Conservation (phyloP, 768 basidiomycete genomes). For the Pisolithus microcarpus region DNA sequence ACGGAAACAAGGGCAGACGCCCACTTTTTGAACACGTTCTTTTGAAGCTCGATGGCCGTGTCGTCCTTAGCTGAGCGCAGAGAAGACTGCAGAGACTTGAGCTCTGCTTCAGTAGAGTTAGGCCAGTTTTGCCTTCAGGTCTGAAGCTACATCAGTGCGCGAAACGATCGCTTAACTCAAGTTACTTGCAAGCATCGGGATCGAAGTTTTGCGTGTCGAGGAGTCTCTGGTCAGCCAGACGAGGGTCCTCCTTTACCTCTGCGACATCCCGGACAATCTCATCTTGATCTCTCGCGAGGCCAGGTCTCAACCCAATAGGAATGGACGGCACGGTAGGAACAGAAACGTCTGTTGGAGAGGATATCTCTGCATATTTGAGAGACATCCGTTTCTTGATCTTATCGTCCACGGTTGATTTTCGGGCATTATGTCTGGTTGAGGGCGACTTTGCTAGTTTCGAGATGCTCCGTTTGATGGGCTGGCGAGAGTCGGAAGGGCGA, state of each 20-base stretch:
- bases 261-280: constrained; percentile 41
- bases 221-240: constrained; percentile 47
- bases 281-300: constrained; percentile 34
- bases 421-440: constrained; percentile 34
- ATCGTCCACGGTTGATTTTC: constrained; percentile 58
- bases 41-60: constrained; percentile 75
- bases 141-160: constrained; percentile 27
- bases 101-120: constrained; percentile 82
- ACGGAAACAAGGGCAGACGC: neutral
- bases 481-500: constrained; percentile 40
- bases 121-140: constrained; percentile 79
- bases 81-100: constrained; percentile 70
- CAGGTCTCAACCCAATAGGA: constrained; percentile 37
- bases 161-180: neutral
- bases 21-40: constrained; percentile 89
- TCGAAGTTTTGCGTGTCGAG: constrained; percentile 80
- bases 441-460: constrained; percentile 25
- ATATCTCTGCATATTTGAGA: constrained; percentile 85
- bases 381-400: constrained; percentile 97
- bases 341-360: constrained; percentile 51
- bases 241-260: constrained; percentile 48
- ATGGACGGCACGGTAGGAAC: constrained; percentile 56
- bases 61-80: constrained; percentile 63
- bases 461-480: constrained; percentile 26
- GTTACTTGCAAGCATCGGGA: constrained; percentile 74